These are phyloP conservation scores for Mortierella claussenii DNA, from an alignment of 192 early-diverging fungal genomes.

Conservation along the genomic window DNA sequence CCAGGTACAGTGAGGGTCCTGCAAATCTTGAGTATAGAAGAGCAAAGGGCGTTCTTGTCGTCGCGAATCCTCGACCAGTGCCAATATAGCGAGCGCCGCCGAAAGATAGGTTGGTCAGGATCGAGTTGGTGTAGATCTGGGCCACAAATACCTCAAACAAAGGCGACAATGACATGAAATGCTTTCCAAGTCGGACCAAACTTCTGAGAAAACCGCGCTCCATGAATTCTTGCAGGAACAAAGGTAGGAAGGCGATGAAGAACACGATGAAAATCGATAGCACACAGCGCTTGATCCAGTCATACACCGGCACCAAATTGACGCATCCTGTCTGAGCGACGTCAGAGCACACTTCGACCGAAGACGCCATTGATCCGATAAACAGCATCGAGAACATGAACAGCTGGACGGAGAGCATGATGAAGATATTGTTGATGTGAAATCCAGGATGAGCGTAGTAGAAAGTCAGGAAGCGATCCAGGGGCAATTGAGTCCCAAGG, in stretches of 20 bases:
- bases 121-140: constrained; percentile 84
- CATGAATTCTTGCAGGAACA: constrained; percentile 86
- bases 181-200: constrained; percentile 76
- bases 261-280: constrained; percentile 85
- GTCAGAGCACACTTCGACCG: constrained; percentile 66
- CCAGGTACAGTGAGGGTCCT: constrained; percentile 79
- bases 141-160: constrained; percentile 88
- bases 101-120: constrained; percentile 81
- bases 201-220: constrained; percentile 84
- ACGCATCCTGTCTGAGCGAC: constrained; percentile 74
- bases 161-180: constrained; percentile 84
- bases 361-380: constrained; percentile 75
- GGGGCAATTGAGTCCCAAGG: constrained; percentile 84
- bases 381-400: constrained; percentile 84
- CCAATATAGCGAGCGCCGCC: constrained; percentile 88
- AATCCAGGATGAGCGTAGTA: constrained; percentile 91
- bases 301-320: constrained; percentile 76
- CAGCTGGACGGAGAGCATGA: constrained; percentile 83
- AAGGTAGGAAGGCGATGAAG: constrained; percentile 81
- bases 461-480: constrained; percentile 89
- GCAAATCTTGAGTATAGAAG: constrained; percentile 82
- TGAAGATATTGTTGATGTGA: constrained; percentile 91
- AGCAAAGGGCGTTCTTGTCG: constrained; percentile 77
- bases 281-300: constrained; percentile 86
- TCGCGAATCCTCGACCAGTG: constrained; percentile 88